phyloP scores from a whole-genome alignment of 2,329 filamentous ascomycete genomes.

The Dichotomopilus funicola region DNA sequence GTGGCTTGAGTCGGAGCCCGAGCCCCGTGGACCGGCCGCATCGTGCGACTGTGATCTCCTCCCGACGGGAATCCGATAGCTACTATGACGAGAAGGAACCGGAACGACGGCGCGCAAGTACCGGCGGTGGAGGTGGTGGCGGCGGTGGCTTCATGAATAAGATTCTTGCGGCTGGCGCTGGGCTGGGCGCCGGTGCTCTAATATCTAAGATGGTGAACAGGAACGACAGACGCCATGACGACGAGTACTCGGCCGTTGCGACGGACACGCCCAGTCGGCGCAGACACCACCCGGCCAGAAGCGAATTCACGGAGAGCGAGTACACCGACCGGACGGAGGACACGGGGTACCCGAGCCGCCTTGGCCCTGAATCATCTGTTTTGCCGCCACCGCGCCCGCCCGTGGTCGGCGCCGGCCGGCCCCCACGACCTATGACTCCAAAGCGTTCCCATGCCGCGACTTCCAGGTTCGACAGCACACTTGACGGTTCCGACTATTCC shows the following conservation, averaged over 20 bases:
- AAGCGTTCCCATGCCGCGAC: slow-evolving; percentile 40
- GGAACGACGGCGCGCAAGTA: slow-evolving; percentile 37
- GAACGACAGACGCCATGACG: slow-evolving; percentile 40
- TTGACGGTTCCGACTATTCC: slow-evolving; percentile 51
- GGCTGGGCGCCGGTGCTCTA: slow-evolving; percentile 56
- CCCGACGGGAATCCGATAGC: slow-evolving; percentile 48
- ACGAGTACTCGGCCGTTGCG: slow-evolving; percentile 57
- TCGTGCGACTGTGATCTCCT: slow-evolving; percentile 45
- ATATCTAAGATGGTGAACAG: slow-evolving; percentile 53
- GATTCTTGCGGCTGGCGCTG: slow-evolving; percentile 53
- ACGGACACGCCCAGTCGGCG: slow-evolving; percentile 53
- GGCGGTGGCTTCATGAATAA: slow-evolving; percentile 51
- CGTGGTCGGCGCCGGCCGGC: slow-evolving; percentile 37
- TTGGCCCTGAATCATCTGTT: slow-evolving; percentile 35
- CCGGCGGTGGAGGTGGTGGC: slow-evolving; percentile 22
- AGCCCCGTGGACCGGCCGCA: slow-evolving; percentile 33
- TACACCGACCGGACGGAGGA: slow-evolving; percentile 33
- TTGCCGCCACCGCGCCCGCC: slow-evolving; percentile 43
- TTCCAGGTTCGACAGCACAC: slow-evolving; percentile 37
- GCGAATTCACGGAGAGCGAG: slow-evolving; percentile 44
- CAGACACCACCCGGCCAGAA: slow-evolving; percentile 32
- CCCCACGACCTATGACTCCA: slow-evolving; percentile 42
- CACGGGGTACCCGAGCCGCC: slow-evolving; percentile 22
- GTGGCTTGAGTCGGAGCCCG: slow-evolving; percentile 36
- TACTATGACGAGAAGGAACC: slow-evolving; percentile 62